These are phyloP conservation scores for Paramecium bursaria DNA, from an alignment of 73 alveolate species.

Conservation along the genomic window DNA sequence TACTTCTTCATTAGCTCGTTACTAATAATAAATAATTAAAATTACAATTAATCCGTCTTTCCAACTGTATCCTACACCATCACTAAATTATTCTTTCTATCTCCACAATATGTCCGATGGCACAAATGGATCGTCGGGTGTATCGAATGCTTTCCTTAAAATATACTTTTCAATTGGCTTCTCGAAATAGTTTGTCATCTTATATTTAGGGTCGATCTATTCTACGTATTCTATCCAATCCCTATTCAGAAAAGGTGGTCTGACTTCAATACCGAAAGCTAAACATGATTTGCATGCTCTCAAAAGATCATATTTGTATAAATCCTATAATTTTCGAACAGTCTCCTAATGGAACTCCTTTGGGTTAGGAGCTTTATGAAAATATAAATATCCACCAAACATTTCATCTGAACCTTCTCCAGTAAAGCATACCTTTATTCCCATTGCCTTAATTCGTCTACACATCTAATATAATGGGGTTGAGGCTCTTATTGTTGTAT, in stretches of 20 bases:
- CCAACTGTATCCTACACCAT: conserved; percentile 93
- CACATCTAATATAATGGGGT: conserved; percentile 91
- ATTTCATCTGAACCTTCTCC: conserved; percentile 86
- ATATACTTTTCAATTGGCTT: conserved; percentile 74
- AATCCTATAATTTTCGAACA: conserved; percentile 68
- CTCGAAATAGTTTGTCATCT: conserved; percentile 64
- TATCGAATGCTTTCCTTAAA: conserved; percentile 84
- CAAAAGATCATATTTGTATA: conserved; percentile 70
- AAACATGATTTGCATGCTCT: conserved; percentile 70
- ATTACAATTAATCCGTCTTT: conserved; percentile 75
- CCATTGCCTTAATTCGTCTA: conserved; percentile 76
- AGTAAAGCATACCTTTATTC: conserved; percentile 72
- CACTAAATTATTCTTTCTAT: conserved; percentile 87
- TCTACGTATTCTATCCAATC: conserved; percentile 77
- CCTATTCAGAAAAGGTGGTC: conserved; percentile 88
- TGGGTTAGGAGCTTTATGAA: conserved; percentile 82
- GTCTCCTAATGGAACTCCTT: conserved; percentile 75
- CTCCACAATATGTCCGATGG: conserved; percentile 89
- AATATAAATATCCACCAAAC: conserved; percentile 86
- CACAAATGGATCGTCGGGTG: conserved; percentile 75
- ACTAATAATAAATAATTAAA: background rate
- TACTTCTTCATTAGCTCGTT: conserved; percentile 56
- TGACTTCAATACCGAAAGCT: conserved; percentile 81
- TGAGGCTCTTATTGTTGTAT: conserved; percentile 89
- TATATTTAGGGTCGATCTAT: conserved; percentile 72